Percentiles rank a stretch among this genome's conserved stretches.
These are phyloP conservation scores for Coelastrella sp. DNA, from an alignment of 139 green algal species.

Conservation along the genomic window DNA sequence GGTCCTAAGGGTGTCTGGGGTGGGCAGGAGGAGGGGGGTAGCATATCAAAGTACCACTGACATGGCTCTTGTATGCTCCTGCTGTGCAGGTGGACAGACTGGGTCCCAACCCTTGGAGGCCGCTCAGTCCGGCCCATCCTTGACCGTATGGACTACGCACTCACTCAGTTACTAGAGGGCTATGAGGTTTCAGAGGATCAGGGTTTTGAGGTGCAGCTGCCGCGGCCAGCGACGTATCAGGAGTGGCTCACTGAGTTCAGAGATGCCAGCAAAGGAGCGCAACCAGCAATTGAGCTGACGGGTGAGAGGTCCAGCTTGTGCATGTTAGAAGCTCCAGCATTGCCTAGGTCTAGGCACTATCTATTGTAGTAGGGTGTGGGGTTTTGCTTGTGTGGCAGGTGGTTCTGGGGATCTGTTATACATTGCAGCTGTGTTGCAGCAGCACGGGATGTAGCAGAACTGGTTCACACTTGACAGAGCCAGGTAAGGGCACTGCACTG, in stretches of 20 bases:
- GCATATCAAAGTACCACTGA: too few relatives aligned
- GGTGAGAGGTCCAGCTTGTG: not conserved
- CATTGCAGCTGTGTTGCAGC: not conserved
- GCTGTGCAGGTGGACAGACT: slow-evolving; percentile 45
- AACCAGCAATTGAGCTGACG: slow-evolving; percentile 23
- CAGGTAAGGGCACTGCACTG: too few relatives aligned
- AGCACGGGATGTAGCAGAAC: too few relatives aligned
- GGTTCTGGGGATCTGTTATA: not conserved
- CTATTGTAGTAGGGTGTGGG: too few relatives aligned
- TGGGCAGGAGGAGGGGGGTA: too few relatives aligned
- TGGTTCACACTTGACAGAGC: too few relatives aligned
- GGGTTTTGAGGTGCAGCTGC: slow-evolving; percentile 50
- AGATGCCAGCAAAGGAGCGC: slow-evolving; percentile 43
- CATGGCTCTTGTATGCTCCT: not conserved
- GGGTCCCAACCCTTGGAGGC: slow-evolving; percentile 59
- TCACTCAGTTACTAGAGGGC: slow-evolving; percentile 43
- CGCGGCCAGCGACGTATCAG: slow-evolving; percentile 1
- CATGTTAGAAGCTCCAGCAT: not conserved
- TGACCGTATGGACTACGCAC: slow-evolving; percentile 52
- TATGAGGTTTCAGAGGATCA: not conserved
- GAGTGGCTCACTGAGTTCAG: slow-evolving; percentile 51
- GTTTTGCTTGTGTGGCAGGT: not conserved
- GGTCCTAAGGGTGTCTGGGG: too few relatives aligned
- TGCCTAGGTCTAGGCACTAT: not conserved
- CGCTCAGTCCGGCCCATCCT: slow-evolving; percentile 54